A percentile compares a stretch with the other conserved stretches of the same genome.
These are phyloP conservation scores for Tolypocladium ophioglossoides DNA, from an alignment of 2,329 filamentous ascomycete species.

Conservation along the genomic window DNA sequence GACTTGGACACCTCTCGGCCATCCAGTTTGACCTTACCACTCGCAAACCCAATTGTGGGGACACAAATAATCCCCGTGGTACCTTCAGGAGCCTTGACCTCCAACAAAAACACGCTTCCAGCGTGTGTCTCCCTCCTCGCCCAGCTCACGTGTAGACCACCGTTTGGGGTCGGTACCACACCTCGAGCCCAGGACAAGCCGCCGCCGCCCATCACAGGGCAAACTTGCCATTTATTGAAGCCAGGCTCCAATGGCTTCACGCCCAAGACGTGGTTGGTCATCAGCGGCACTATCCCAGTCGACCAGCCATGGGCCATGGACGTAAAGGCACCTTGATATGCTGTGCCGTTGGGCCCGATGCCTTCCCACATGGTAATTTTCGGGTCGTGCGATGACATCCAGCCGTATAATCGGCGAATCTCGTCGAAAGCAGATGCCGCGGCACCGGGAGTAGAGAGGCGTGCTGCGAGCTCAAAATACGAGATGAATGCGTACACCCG, in stretches of 20 bases:
- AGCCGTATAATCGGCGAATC: conserved; percentile 35
- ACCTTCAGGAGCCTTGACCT: not conserved
- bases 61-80: not conserved
- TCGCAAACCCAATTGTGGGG: not conserved
- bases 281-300: conserved; percentile 36
- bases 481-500: conserved; percentile 42
- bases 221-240: conserved; percentile 29
- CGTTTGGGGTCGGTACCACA: conserved; percentile 28
- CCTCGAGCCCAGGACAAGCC: conserved; percentile 32
- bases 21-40: no score
- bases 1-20: no score
- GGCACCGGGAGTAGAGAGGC: conserved; percentile 24
- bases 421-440: conserved; percentile 30
- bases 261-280: conserved; percentile 35
- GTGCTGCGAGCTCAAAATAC: conserved; percentile 41
- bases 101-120: not conserved
- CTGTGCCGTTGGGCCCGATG: conserved; percentile 28
- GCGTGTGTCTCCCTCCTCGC: not conserved
- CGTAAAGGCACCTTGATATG: conserved; percentile 35
- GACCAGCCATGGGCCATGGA: conserved; percentile 41
- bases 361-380: conserved; percentile 40
- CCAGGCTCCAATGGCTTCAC: conserved; percentile 32
- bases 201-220: conserved; percentile 19
- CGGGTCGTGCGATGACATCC: conserved; percentile 37
- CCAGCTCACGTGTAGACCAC: conserved; percentile 7